Evolutionary conservation across 306 rosid genomes (phyloP).

Genomic region (Aeschynomene evenia): DNA sequence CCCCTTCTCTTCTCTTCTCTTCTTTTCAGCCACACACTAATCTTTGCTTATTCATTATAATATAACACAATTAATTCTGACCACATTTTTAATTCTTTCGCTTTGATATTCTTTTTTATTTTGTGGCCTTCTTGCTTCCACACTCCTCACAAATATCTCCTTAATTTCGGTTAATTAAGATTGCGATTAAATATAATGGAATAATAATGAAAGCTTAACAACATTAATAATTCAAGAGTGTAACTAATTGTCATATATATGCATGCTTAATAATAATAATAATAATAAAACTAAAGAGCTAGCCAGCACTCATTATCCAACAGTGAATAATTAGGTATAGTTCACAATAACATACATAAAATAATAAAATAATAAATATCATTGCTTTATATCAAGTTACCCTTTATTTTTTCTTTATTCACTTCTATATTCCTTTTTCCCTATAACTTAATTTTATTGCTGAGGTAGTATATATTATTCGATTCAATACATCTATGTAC

Average conservation of each 20-base stretch:
- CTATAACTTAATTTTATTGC: no score
- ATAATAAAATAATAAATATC: no score
- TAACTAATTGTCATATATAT: not conserved
- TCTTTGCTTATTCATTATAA: not conserved
- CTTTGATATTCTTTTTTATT: not conserved
- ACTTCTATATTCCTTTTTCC: not conserved
- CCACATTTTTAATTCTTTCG: conserved; percentile 7
- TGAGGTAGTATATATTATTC: no score
- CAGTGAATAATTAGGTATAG: not conserved
- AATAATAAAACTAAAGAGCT: not conserved
- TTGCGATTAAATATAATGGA: not conserved
- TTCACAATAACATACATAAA: not conserved
- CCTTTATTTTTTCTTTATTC: no score
- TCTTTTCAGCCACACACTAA: conserved; percentile 26
- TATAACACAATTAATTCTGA: not conserved
- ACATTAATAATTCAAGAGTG: no score
- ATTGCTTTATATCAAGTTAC: no score
- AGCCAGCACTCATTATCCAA: not conserved
- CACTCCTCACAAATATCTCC: not conserved
- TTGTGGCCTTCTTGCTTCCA: not conserved
- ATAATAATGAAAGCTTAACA: not conserved
- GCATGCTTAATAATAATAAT: not conserved
- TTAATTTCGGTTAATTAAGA: not conserved
- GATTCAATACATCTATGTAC: no score
- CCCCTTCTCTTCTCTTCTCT: no score